Evolutionary conservation across 2,329 filamentous ascomycete genomes (phyloP).

Genomic region (Hansfordia pulvinata): DNA sequence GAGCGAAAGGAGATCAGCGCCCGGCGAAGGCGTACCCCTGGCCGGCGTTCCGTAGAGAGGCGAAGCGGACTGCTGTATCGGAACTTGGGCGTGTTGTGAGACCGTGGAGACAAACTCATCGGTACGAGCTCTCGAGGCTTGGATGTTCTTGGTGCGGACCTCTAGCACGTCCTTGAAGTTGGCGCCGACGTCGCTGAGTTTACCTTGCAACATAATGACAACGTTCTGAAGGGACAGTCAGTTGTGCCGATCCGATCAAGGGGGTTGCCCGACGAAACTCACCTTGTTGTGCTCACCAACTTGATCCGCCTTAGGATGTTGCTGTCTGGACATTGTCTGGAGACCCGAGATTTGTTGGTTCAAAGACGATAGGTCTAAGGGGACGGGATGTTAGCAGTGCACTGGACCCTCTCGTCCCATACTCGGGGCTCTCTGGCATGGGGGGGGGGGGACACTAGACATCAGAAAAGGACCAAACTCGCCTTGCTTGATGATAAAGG

Average conservation of each 20-base stretch:
- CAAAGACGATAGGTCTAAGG: conserved; percentile 55
- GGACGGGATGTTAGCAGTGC: neutral
- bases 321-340: conserved; percentile 63
- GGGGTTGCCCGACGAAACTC: neutral
- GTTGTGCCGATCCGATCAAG: neutral
- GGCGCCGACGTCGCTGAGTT: conserved; percentile 79
- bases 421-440: no score
- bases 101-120: conserved; percentile 95
- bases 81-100: conserved; percentile 57
- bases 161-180: conserved; percentile 98
- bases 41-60: conserved; percentile 75
- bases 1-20: conserved; percentile 65
- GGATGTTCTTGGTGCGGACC: conserved; percentile 93
- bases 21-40: conserved; percentile 51
- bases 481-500: conserved; percentile 86
- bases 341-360: conserved; percentile 81
- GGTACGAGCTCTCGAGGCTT: conserved; percentile 79
- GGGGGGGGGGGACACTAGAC: no score
- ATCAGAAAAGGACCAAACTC: no score
- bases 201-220: conserved; percentile 79
- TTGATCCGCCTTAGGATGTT: conserved; percentile 62
- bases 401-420: no score
- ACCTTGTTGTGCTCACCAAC: conserved; percentile 89
- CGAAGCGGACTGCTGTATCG: conserved; percentile 63
- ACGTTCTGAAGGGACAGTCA: conserved; percentile 44